Percentiles rank a stretch among this genome's conserved stretches.
Conservation (phyloP, 257 asterid species). For the Henckelia pumila region DNA sequence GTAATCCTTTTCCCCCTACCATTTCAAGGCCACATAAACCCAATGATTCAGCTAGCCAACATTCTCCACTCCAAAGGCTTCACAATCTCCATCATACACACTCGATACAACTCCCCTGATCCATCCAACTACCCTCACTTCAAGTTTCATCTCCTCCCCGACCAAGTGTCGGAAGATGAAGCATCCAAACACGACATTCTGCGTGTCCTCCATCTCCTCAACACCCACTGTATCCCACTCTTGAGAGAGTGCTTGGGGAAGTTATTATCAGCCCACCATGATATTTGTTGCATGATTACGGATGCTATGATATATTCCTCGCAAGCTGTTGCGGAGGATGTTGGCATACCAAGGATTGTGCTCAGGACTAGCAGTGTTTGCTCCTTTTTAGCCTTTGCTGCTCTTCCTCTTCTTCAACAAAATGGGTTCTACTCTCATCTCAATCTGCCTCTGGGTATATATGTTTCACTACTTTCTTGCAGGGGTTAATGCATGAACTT, state of each 20-base stretch:
- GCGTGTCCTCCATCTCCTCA: slow-evolving; percentile 19
- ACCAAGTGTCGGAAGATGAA: slow-evolving; percentile 26
- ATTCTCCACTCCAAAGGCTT: slow-evolving; percentile 46
- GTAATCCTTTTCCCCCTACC: slow-evolving; percentile 69
- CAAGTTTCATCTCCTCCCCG: slow-evolving; percentile 37
- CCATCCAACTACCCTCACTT: slow-evolving; percentile 31
- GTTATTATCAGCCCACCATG: slow-evolving; percentile 4
- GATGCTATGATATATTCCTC: slow-evolving; percentile 32
- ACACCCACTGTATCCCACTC: slow-evolving; percentile 22
- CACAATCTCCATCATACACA: slow-evolving; percentile 55
- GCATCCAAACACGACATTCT: slow-evolving; percentile 18
- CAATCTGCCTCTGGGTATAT: no score
- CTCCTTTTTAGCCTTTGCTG: no score
- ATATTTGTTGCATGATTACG: slow-evolving; percentile 21
- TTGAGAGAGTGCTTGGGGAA: slow-evolving; percentile 13
- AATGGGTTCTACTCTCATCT: slow-evolving; percentile 28
- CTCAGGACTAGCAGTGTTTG: slow-evolving; percentile 32
- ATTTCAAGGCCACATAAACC: slow-evolving; percentile 61
- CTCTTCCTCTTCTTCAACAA: slow-evolving; percentile 23
- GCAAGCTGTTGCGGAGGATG: slow-evolving; percentile 33
- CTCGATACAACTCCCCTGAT: slow-evolving; percentile 52
- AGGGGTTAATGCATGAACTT: no score
- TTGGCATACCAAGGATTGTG: slow-evolving; percentile 40
- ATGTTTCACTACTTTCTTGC: no score
- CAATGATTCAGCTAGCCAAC: slow-evolving; percentile 66